Evolutionary conservation across 192 early-diverging fungal species (phyloP), one percentile per base, ranked within the genome.

Genomic region (Nowakowskiella sp.): DNA sequence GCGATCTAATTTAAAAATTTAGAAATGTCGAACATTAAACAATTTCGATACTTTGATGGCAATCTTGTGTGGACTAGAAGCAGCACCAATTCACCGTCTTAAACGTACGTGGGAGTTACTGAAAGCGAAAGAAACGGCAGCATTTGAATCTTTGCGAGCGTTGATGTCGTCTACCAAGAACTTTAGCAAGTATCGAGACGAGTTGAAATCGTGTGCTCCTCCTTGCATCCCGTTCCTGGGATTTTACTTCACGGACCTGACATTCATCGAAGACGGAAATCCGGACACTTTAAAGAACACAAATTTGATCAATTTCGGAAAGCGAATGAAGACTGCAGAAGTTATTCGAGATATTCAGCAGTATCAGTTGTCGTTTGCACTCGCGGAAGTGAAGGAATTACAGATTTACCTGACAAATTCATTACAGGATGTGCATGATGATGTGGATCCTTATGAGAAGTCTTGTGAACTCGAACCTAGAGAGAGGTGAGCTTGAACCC

Each of bases 211-310:
- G 1, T 79, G 76, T 69, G 89, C 90, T 49, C 60, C 70, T 6
- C 73, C 76, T 8, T 76, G 68, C 53, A 47, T 78, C 19, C 69
- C 92, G 1, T 94, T 94, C 62, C 71, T 91, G 10, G 89, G 88
- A 29, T 76, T 88, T 30, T 89, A 90, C 54, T 63, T 92, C 51
- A 85, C 86, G 52, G 92, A 95, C 60, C 65, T 95, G 63, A 89
- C 86, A 30, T 91, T 94, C 66, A 85, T 94, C 36, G 87, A 91
- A 36, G 91, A 92, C 51, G 88, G 91, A 21, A 92, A 87, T 62
- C 67, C 81, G 30, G 81, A 92, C 51, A 71, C 68, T 47, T 56
- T 94, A 24, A 51, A 56, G 34, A 2, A 16, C 21, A 42, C 19
- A 1, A 24, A 72, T 13, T 66, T 94, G 31, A 90, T 95, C 74